phyloP scores from a whole-genome alignment of 768 basidiomycete species.

The Termitomyces sp. region DNA sequence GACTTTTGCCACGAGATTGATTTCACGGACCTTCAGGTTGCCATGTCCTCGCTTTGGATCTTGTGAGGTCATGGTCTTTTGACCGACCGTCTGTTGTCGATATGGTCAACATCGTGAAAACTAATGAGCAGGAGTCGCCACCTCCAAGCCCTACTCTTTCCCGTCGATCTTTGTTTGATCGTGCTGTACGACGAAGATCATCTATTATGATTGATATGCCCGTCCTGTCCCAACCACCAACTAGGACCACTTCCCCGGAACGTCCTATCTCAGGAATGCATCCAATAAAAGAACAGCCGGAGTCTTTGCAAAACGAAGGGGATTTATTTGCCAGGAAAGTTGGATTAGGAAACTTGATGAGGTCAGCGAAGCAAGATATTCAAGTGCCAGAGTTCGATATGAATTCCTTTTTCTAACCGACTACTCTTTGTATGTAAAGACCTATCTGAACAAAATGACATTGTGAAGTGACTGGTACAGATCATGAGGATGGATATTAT shows the following conservation, averaged over 20 bases:
- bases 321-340: constrained; percentile 64
- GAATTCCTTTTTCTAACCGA: constrained; percentile 58
- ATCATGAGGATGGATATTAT: background rate
- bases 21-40: constrained; percentile 54
- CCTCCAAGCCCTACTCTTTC: constrained; percentile 40
- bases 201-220: constrained; percentile 92
- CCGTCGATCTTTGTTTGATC: constrained; percentile 45
- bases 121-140: constrained; percentile 19
- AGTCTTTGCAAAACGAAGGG: constrained; percentile 39
- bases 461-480: constrained; percentile 1
- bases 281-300: constrained; percentile 23
- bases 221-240: constrained; percentile 55
- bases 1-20: background rate
- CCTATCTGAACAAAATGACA: constrained; percentile 9
- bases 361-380: constrained; percentile 86
- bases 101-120: constrained; percentile 19
- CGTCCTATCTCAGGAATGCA: constrained; percentile 16
- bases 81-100: constrained; percentile 54
- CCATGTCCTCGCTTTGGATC: constrained; percentile 85
- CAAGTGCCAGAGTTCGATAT: constrained; percentile 88
- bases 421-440: background rate
- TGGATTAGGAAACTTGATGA: constrained; percentile 80
- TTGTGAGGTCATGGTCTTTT: constrained; percentile 90
- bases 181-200: constrained; percentile 53
- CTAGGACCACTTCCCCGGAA: constrained; percentile 48